These are phyloP conservation scores for Phytopythium vexans DNA, from an alignment of 352 stramenopile species.

Conservation along the genomic window DNA sequence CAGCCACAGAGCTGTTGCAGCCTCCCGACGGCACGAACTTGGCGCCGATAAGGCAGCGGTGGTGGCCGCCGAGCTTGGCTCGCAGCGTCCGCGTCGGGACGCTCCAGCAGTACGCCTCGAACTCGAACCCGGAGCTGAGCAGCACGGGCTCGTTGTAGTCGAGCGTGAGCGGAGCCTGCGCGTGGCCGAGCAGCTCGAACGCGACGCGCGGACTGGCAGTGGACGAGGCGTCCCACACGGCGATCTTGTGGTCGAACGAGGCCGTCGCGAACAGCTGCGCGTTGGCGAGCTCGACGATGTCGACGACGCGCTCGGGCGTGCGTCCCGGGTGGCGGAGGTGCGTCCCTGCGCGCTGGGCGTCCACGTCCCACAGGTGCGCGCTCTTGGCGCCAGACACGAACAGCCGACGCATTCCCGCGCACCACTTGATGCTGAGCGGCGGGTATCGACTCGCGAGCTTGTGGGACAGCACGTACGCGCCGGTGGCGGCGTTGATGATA, in stretches of 20 bases:
- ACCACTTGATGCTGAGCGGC: slow-evolving; percentile 57
- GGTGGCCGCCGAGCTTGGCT: slow-evolving; percentile 59
- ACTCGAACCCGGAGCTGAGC: slow-evolving; percentile 77
- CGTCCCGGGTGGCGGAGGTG: slow-evolving; percentile 21
- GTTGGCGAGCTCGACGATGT: slow-evolving; percentile 47
- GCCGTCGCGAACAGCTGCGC: slow-evolving; percentile 65
- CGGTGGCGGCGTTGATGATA: slow-evolving; percentile 53
- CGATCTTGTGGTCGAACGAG: slow-evolving; percentile 77
- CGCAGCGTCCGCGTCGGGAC: slow-evolving; percentile 41
- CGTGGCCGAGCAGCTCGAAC: slow-evolving; percentile 62
- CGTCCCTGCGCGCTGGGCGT: slow-evolving; percentile 27
- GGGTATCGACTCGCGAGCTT: slow-evolving; percentile 55
- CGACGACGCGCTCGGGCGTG: slow-evolving; percentile 48
- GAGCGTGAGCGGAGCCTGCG: slow-evolving; percentile 59
- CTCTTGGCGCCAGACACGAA: slow-evolving; percentile 41
- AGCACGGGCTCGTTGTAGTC: slow-evolving; percentile 56
- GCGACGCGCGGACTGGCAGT: slow-evolving; percentile 23
- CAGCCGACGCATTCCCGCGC: slow-evolving; percentile 34
- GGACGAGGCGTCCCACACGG: slow-evolving; percentile 61
- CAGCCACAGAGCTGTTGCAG: slow-evolving; percentile 7
- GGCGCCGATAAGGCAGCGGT: slow-evolving; percentile 61
- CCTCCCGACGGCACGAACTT: slow-evolving; percentile 45
- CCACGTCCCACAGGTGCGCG: slow-evolving; percentile 66
- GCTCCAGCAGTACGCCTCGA: slow-evolving; percentile 81
- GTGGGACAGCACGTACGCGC: slow-evolving; percentile 60